Evolutionary conservation across 495 filamentous ascomycete species (phyloP).

Genomic region (Xylaria cubensis): DNA sequence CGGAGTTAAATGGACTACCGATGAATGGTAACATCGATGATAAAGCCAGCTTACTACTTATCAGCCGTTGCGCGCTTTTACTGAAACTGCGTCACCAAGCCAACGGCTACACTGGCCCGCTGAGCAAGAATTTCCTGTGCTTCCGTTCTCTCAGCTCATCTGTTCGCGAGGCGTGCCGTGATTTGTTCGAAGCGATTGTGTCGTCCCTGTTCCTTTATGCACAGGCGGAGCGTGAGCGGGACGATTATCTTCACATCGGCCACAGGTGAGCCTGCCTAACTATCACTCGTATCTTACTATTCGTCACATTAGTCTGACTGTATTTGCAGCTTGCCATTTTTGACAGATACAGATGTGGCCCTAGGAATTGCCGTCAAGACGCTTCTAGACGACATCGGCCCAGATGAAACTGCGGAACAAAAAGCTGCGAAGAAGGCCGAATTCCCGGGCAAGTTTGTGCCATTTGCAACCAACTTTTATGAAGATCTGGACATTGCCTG

Average conservation of each 20-base stretch:
- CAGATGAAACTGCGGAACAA: slow-evolving; percentile 64
- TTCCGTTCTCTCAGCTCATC: slow-evolving; percentile 84
- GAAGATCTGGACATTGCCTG: slow-evolving; percentile 82
- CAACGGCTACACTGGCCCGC: slow-evolving; percentile 92
- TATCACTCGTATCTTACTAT: neutral
- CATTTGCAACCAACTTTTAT: slow-evolving; percentile 74
- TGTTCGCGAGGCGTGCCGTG: slow-evolving; percentile 77
- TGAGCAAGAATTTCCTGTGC: slow-evolving; percentile 86
- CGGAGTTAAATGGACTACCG: slow-evolving; percentile 58
- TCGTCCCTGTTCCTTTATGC: slow-evolving; percentile 81
- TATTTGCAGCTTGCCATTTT: slow-evolving; percentile 78
- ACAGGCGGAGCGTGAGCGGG: slow-evolving; percentile 72
- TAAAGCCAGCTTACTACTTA: slow-evolving; percentile 73
- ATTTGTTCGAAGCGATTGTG: slow-evolving; percentile 80
- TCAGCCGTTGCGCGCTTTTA: slow-evolving; percentile 84
- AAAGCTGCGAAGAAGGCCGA: slow-evolving; percentile 63
- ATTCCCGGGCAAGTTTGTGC: slow-evolving; percentile 72
- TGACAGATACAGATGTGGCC: slow-evolving; percentile 80
- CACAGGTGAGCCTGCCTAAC: slow-evolving; percentile 64
- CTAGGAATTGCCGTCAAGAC: slow-evolving; percentile 91
- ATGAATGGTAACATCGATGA: slow-evolving; percentile 60
- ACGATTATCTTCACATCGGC: slow-evolving; percentile 73
- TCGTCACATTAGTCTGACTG: slow-evolving; percentile 40
- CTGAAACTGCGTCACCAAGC: slow-evolving; percentile 79
- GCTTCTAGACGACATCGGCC: slow-evolving; percentile 82